Conservation (phyloP, 139 green algal species). For the Chlamydomonas sphaeroides region DNA sequence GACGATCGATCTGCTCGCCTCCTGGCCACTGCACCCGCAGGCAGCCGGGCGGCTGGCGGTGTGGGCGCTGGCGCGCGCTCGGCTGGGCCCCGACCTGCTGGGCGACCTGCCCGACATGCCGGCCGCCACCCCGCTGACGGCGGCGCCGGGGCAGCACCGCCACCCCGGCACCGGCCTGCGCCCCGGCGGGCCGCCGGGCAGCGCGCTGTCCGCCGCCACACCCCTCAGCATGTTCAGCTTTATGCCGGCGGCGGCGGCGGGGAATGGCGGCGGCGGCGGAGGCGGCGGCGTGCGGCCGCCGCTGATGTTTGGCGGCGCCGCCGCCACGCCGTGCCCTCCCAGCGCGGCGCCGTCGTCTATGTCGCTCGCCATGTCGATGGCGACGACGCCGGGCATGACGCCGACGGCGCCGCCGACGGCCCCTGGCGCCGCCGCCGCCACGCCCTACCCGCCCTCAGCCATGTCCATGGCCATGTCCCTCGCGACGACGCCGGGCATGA, state of each 20-base stretch:
- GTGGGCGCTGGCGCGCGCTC: slow-evolving; percentile 40
- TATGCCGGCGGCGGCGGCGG: background rate
- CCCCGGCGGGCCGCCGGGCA: background rate
- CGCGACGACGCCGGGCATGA: background rate
- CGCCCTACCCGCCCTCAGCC: slow-evolving; percentile 5
- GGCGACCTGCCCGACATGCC: slow-evolving; percentile 56
- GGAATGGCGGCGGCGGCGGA: background rate
- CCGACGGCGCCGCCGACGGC: background rate
- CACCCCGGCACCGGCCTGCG: too few relatives aligned
- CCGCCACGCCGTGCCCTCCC: background rate
- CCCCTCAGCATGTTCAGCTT: slow-evolving; percentile 37
- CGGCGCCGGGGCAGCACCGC: background rate
- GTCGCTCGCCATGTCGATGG: background rate
- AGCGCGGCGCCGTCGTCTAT: slow-evolving; percentile 15
- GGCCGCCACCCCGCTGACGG: slow-evolving; percentile 21
- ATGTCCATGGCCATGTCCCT: slow-evolving; percentile 13
- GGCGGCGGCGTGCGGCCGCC: background rate
- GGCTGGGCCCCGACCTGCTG: slow-evolving; percentile 7
- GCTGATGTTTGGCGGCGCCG: background rate
- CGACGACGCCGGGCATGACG: background rate
- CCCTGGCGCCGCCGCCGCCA: background rate
- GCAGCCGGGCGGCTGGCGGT: slow-evolving; percentile 50
- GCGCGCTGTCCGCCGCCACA: background rate
- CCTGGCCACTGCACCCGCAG: background rate
- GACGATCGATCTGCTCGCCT: too few relatives aligned